A percentile compares a stretch with the other conserved stretches of the same genome.
These are phyloP conservation scores for Tetradesmus lagerheimii DNA, from an alignment of 139 green algal species.

Conservation along the genomic window DNA sequence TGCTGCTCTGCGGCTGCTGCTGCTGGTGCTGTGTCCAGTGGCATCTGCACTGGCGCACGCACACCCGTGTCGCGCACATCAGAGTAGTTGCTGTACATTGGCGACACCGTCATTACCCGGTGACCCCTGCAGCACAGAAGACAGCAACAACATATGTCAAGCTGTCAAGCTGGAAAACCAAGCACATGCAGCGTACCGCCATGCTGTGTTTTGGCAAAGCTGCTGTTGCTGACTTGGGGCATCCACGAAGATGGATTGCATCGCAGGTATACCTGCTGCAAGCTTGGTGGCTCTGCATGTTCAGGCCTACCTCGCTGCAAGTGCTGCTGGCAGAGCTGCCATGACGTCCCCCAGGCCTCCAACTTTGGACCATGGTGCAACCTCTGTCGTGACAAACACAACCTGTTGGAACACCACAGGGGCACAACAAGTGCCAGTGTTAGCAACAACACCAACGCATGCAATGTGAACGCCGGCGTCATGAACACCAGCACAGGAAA, in stretches of 20 bases:
- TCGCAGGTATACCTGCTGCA: neutral
- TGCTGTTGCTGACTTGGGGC: no score
- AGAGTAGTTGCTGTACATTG: conserved; percentile 73
- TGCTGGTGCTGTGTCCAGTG: neutral
- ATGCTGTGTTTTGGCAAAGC: neutral
- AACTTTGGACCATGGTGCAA: conserved; percentile 85
- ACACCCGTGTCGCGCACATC: conserved; percentile 72
- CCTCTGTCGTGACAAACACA: conserved; percentile 91
- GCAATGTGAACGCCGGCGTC: neutral
- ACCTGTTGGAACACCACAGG: conserved; percentile 54
- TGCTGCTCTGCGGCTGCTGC: conserved; percentile 1
- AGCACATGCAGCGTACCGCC: neutral
- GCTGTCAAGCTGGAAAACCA: neutral
- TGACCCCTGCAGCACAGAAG: conserved; percentile 67
- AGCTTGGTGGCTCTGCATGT: neutral
- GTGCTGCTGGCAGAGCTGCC: conserved; percentile 66
- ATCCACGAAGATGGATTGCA: neutral
- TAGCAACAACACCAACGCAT: neutral
- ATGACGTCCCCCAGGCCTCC: conserved; percentile 90
- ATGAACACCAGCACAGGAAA: neutral
- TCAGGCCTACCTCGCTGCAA: conserved; percentile 47
- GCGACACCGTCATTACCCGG: conserved; percentile 87
- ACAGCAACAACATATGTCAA: neutral
- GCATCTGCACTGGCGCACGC: conserved; percentile 65
- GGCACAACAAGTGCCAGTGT: neutral